Evolutionary conservation across 345 rosid species (phyloP), one percentile per base, ranked within the genome.

Genomic region (Dimocarpus longan): DNA sequence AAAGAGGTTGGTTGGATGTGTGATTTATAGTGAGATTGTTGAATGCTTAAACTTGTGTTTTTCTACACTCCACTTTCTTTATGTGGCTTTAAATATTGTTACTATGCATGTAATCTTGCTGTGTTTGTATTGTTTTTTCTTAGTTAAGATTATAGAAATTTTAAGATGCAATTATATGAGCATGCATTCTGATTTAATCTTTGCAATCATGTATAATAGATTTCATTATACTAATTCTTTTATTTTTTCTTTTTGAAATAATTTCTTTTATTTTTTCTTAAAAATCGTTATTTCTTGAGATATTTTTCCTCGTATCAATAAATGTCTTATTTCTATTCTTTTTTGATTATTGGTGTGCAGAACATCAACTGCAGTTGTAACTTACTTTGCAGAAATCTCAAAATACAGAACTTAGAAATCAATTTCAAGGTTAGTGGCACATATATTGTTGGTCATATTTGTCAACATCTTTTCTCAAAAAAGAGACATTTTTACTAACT

Each of bases 371-470:
- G 70, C 84, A 86, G 24, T 85, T 94, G 91, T 94, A 94, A 83
- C 98, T 96, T 72, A 85, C 97, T 68, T 82, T 89, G 82, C 99
- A 93, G 75, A 96, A 91, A 88, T 91, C 95, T 59, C 94, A 90
- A 83, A 94, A 91, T 83, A 79, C 90, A 4, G 97, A 92, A 83
- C 90, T 96, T 66, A 90, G 97, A 85, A 88, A 83, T 83, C 98
- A 96, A 65, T 94, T 94, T 81, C 95, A 91, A 91, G 98, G 99
- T 93, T 77, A 56, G 87, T 68, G 62, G 13, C 76, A 62, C 46
- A 4, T 76, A 21, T 43, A 46, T 46, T 44, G 4, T 74, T 37
- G 18, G 59, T 40, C n/a, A 40, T 3, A 39, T 40, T 68, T 4
- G 39, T 22, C 18, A 60, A 60, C 10, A 28, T 37, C 59, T 54